Conservation (phyloP, 2,329 filamentous ascomycete species). For the Colletotrichum falcatum region DNA sequence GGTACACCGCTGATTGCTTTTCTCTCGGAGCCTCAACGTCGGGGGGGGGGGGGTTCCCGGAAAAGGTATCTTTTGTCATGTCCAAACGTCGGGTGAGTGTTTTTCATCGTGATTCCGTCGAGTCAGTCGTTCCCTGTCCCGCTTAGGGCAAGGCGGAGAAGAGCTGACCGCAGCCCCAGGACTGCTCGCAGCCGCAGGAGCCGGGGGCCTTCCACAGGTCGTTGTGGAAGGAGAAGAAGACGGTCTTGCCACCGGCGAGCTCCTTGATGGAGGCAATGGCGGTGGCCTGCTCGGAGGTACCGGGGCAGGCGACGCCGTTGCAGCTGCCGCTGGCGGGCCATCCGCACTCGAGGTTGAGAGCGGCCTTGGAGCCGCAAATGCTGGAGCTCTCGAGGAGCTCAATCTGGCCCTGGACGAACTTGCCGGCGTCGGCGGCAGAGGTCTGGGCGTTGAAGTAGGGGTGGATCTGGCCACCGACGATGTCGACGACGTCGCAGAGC, state of each 20-base stretch:
- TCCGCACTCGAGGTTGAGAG: constrained; percentile 89
- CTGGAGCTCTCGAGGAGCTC: constrained; percentile 68
- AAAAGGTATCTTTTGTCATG: constrained; percentile 15
- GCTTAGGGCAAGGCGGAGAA: constrained; percentile 55
- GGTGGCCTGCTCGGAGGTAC: constrained; percentile 71
- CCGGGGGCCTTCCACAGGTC: constrained; percentile 86
- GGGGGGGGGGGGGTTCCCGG: not conserved
- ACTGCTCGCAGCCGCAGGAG: constrained; percentile 79
- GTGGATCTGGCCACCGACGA: constrained; percentile 89
- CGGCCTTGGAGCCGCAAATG: constrained; percentile 78
- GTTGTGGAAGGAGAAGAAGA: constrained; percentile 85
- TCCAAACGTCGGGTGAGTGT: constrained; percentile 11
- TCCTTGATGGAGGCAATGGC: constrained; percentile 80
- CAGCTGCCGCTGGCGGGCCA: constrained; percentile 80
- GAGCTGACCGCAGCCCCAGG: constrained; percentile 76
- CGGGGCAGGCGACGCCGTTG: constrained; percentile 81
- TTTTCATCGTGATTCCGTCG: constrained; percentile 1
- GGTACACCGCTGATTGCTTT: not conserved
- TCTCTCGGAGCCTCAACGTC: constrained; percentile 9
- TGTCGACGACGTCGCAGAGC: constrained; percentile 81
- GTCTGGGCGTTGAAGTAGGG: constrained; percentile 89
- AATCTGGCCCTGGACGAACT: constrained; percentile 81
- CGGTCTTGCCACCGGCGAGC: constrained; percentile 73
- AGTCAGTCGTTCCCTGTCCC: not conserved
- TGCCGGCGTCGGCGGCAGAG: constrained; percentile 73